A percentile compares a stretch with the other conserved stretches of the same genome.
phyloP scores from a whole-genome alignment of 2,329 filamentous ascomycete genomes.

The Diaporthe caulivora region DNA sequence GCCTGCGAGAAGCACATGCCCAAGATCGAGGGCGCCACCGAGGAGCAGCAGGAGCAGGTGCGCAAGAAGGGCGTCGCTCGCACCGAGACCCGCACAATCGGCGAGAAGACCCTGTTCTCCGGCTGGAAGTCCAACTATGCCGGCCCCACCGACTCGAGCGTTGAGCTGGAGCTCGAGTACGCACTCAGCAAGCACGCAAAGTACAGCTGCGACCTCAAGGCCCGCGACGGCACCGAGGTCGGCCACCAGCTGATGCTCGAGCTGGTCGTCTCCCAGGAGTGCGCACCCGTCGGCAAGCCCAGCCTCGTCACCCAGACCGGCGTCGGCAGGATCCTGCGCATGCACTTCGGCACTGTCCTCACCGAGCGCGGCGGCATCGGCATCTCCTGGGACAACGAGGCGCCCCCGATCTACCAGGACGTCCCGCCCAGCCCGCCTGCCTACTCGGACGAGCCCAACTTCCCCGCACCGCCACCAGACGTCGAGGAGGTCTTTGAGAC shows the following conservation, averaged over 20 bases:
- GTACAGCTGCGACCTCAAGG: conserved; percentile 83
- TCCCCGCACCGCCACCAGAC: conserved; percentile 34
- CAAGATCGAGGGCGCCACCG: conserved; percentile 58
- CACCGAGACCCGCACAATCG: conserved; percentile 81
- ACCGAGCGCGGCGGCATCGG: conserved; percentile 89
- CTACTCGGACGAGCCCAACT: conserved; percentile 62
- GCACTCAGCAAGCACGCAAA: conserved; percentile 68
- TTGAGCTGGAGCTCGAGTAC: conserved; percentile 88
- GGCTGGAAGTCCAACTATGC: conserved; percentile 87
- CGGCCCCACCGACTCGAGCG: conserved; percentile 64
- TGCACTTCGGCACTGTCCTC: conserved; percentile 87
- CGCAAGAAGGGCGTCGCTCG: conserved; percentile 77
- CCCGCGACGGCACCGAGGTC: conserved; percentile 80
- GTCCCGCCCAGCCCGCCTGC: conserved; percentile 87
- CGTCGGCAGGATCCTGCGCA: conserved; percentile 88
- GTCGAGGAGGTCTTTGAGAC: conserved; percentile 56
- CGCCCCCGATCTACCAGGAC: conserved; percentile 93
- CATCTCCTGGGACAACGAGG: conserved; percentile 97
- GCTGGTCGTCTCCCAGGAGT: conserved; percentile 94
- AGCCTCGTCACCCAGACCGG: conserved; percentile 85
- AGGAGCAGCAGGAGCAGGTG: conserved; percentile 47
- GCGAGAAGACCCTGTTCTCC: conserved; percentile 82
- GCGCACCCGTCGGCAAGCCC: conserved; percentile 77
- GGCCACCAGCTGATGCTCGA: conserved; percentile 90
- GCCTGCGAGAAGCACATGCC: conserved; percentile 82